Conservation (phyloP, 441 rosid species). For the Macaranga tanarius region DNA sequence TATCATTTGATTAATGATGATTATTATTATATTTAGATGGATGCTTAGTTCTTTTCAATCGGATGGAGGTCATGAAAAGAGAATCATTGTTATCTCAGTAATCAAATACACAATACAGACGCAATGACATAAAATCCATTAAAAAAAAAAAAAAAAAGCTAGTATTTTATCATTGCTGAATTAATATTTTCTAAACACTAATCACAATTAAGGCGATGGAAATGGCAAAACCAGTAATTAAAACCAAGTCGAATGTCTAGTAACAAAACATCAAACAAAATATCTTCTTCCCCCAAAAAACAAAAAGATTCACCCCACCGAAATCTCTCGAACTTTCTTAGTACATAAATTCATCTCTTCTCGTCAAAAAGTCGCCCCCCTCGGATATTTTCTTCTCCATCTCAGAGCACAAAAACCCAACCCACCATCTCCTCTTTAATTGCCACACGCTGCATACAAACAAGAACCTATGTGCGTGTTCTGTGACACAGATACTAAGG, state of each 20-base stretch:
- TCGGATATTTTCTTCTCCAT: slow-evolving; percentile 32
- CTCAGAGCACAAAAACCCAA: neutral
- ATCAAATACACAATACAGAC: too few relatives aligned
- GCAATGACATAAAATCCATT: too few relatives aligned
- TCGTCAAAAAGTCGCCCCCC: neutral
- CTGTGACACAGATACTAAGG: neutral
- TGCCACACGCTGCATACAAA: neutral
- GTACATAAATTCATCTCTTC: slow-evolving; percentile 4
- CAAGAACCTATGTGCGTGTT: neutral
- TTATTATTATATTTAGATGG: too few relatives aligned
- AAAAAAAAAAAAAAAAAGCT: too few relatives aligned
- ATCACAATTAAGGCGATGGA: too few relatives aligned
- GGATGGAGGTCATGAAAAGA: too few relatives aligned
- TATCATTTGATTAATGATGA: too few relatives aligned
- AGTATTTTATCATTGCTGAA: too few relatives aligned
- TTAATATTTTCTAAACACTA: too few relatives aligned
- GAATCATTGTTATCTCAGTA: too few relatives aligned
- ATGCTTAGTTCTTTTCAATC: too few relatives aligned
- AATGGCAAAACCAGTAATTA: slow-evolving; percentile 36
- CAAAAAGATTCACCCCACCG: neutral
- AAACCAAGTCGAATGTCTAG: neutral
- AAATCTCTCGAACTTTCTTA: slow-evolving; percentile 48
- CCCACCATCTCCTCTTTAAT: neutral
- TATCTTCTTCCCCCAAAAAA: slow-evolving; percentile 30
- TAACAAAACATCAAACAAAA: slow-evolving; percentile 18